Base-by-base conservation (phyloP, 495 filamentous ascomycete genomes). In the Hyphodiscus hymeniophilus region DNA sequence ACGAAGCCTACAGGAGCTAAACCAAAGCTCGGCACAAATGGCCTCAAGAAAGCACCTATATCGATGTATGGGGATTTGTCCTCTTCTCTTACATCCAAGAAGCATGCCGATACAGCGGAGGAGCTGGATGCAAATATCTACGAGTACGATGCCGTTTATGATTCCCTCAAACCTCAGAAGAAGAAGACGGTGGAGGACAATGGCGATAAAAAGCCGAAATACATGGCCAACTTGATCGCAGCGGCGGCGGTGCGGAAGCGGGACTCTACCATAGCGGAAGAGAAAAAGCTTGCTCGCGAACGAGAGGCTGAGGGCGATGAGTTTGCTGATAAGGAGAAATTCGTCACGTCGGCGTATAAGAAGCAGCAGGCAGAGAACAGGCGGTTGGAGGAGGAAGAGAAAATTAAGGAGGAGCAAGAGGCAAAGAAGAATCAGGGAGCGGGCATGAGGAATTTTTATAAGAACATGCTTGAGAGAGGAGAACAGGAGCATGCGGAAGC, bases 281-380 rank as follows among this genome's bases (percentile, higher is more conserved):
- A 98, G 63, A 86, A 88, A 60, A 71, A 87, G 62, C 69, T 97
- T 23, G 81, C 86, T 55, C 81, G 81, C 38, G 94, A 98, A 63
- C 79, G 92, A 30, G 94, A 91, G 54, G 85, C 81, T 0, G 92
- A 98, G 65, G 92, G 92, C 8, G 94, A 95, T 12, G 88, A 90
- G 64, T 96, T 87, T 59, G 84, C 79, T 0, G 94, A 92, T 51
- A 98, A 95, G 65, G 94, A 97, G 65, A 89, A 84, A 60, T 98
- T 98, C 56, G 92, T 97, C 24, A 98, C 92, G 0, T 79, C 79
- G n/a, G 91, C 92, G 36, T 98, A 98, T 58, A 92, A 89, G 70
- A 76, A 77, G 59, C 92, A 96, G 61, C 92, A 96, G 61, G 88
- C 80, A 59, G 92, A 95, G 62, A 72, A 89, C 57, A 63, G 76